Base-by-base conservation (phyloP, 495 filamentous ascomycete genomes). In the Aspergillus conjunctus region DNA sequence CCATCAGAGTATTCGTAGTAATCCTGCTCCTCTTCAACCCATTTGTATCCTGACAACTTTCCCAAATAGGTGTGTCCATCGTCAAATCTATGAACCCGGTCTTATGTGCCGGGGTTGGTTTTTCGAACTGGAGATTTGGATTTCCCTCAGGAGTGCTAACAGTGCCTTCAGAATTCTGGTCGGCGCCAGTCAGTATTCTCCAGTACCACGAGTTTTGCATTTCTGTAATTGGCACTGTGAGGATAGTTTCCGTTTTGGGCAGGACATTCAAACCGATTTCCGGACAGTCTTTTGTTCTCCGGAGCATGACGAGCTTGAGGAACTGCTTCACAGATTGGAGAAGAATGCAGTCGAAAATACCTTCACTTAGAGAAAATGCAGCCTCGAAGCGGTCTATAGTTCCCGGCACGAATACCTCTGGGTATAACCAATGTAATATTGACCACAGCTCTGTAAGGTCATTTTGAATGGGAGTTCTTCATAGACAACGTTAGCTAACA, bases 131-230 rank as follows among this genome's bases (percentile, higher is more conserved):
- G 4, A 18, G 32, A 15, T 7, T 4, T 37, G 54, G 4, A 14
- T 51, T 8, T 39, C 30, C 12, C 4, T 20, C 22, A 21, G 43
- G 10, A 21, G 7, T 17, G 34, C 17, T 15, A 11, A 18, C 26
- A 26, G 5, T 60, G 18, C 34, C 43, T 8, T 41, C 50, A 2
- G 58, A n/a, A 6, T 54, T 32, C 41, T 81, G 73, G 53, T 83
- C 82, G 0, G 80, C 70, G 7, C 82, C 79, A 0, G 86, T 89
- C 17, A 90, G 70, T 18, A 88, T 73, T 6, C 83, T 75, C 33
- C 75, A 76, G 51, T 90, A 90, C 81, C 84, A 88, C 22, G 81
- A 82, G 6, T 78, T 66, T 62, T 90, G 87, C 74, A 87, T 80
- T 0, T 84, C 82, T 0, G 83, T 82, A 2, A 89, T 70, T 0